Percentiles rank a stretch among this genome's conserved stretches.
These are phyloP conservation scores for maize (Zea mays) DNA, from an alignment of 176 grass and related monocot species.

Conservation along the genomic window Zm-B73-REFERENCE-NAM-5.0 NC_050096.1:60366001-60366500, in stretches of 20 bases:
- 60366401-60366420: conserved; percentile 98
- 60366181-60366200: conserved; percentile 83
- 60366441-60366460: conserved; percentile 89
- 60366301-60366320: neutral
- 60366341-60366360: neutral
- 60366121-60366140: conserved; percentile 89
- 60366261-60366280: conserved; percentile 9
- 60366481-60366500: conserved; percentile 89
- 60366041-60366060: conserved; percentile 89
- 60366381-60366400: conserved; percentile 99
- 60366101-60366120: conserved; percentile 97
- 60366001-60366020: conserved; percentile 83
- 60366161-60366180: conserved; percentile 94
- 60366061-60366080: conserved; percentile 86
- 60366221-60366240: conserved; percentile 26
- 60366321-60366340: neutral
- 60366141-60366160: conserved; percentile 93
- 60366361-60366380: conserved; percentile 30
- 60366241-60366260: too few species aligned
- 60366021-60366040: conserved; percentile 84
- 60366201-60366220: conserved; percentile 18
- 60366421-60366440: conserved; percentile 89
- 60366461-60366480: conserved; percentile 94
- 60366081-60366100: conserved; percentile 99
- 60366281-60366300: neutral